phyloP scores from a whole-genome alignment of 192 early-diverging fungal species.

The Rhizoclosmatium globosum region DNA sequence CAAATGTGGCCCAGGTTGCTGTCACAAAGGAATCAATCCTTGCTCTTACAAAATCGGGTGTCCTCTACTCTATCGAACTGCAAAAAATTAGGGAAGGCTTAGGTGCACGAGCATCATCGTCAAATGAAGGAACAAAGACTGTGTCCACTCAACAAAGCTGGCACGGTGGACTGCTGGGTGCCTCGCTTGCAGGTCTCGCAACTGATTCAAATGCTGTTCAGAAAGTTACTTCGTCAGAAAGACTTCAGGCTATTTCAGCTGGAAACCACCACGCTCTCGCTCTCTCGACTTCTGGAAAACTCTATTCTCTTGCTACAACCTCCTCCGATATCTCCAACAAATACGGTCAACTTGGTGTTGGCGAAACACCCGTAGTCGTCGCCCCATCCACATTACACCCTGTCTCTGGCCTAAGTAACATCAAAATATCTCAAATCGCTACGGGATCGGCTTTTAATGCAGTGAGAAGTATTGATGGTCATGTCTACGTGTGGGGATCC shows the following conservation, averaged over 20 bases:
- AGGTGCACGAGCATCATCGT: not conserved
- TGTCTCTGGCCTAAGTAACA: not conserved
- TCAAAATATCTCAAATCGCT: conserved; percentile 40
- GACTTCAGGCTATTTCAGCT: conserved; percentile 29
- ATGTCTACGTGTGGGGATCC: conserved; percentile 48
- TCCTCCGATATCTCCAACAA: conserved; percentile 21
- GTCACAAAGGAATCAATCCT: not conserved
- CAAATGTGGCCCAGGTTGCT: not conserved
- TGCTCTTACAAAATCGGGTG: conserved; percentile 8
- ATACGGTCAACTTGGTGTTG: conserved; percentile 36
- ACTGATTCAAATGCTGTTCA: not conserved
- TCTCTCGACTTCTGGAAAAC: conserved; percentile 40
- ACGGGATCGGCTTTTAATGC: conserved; percentile 47
- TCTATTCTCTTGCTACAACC: conserved; percentile 22
- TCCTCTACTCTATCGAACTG: conserved; percentile 12
- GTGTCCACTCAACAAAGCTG: not conserved
- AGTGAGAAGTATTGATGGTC: conserved; percentile 43
- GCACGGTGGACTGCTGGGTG: not conserved
- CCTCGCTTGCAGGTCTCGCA: not conserved
- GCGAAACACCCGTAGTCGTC: not conserved
- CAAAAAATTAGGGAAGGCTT: not conserved
- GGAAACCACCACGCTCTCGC: conserved; percentile 45
- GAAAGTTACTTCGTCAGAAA: not conserved
- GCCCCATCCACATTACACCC: not conserved
- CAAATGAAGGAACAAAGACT: not conserved